Evolutionary conservation across 1,284 basidiomycete genomes (phyloP), one percentile per base, ranked within the genome.

Genomic region (Cutaneotrichosporon curvatum): DNA sequence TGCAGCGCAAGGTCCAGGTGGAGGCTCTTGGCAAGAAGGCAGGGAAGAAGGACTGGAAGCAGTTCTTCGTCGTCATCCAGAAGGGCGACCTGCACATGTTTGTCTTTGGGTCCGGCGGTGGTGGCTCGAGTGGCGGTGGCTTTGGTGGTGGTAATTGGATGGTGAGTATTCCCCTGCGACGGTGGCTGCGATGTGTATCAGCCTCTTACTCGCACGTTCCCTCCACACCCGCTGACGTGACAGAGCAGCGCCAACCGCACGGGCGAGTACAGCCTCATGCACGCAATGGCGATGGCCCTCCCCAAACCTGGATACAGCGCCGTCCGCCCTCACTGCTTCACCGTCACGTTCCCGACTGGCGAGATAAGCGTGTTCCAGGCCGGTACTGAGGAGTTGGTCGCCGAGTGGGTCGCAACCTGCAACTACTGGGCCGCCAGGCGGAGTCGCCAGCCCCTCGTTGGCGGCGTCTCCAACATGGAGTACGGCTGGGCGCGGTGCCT

Each of bases 381-480:
- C 0, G 94, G 94, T 1, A 97, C 94, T 2, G 92, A 95, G 62
- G 92, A 96, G 59, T 79, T 98, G 16, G 90, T 96, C 32, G 86
- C 87, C 62, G 94, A 98, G 69, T 98, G 94, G 94, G 91, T 96
- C 8, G 84, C 85, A 28, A 95, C 94, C 0, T 97, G 92, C 79
- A 98, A 97, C 73, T 97, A 97, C 68, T 97, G 92, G 91, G 89
- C 94, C 0, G 94, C 94, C 0, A 78, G 92, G 28, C 83, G 81
- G 55, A 90, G 86, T 68, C 90, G 92, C 59, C 90, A 95, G 62
- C 94, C 94, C 0, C 78, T 98, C 3, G 79, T 85, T 2, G 94
- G 92, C 3, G 94, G 92, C 23, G 90, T 97, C 2, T 91, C 88
- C 39, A 98, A 98, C 72, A 94, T 97, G 85, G 95, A 98, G 68